A percentile compares a stretch with the other conserved stretches of the same genome.
Evolutionary conservation across 805 yeast species (phyloP).

Genomic region (Pichia nakasei): DNA sequence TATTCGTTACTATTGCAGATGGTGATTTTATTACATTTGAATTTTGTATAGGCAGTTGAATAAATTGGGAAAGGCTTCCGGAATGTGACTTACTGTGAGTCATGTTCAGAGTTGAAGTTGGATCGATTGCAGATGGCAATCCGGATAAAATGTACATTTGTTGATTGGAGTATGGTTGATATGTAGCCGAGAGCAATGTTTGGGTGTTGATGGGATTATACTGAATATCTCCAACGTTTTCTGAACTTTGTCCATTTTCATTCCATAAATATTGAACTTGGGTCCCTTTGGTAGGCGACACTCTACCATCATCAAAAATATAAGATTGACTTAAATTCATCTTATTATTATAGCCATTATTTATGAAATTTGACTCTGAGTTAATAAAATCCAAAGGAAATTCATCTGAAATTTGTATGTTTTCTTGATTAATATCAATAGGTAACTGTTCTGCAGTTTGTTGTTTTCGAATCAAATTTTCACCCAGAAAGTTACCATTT

Average conservation of each 20-base stretch:
- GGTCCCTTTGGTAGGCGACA: neutral
- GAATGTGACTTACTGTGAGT: neutral
- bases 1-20: neutral
- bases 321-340: neutral
- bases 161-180: neutral
- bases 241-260: neutral
- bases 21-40: neutral
- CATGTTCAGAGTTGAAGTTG: neutral
- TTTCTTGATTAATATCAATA: neutral
- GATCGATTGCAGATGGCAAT: conserved; percentile 8
- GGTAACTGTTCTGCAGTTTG: neutral
- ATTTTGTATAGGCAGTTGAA: conserved; percentile 2
- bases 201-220: neutral
- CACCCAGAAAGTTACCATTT: neutral
- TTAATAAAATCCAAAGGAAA: conserved; percentile 7
- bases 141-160: conserved; percentile 5
- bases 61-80: conserved; percentile 1
- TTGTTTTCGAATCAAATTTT: neutral
- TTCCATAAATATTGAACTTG: neutral
- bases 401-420: conserved; percentile 1
- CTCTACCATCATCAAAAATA: neutral
- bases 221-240: neutral
- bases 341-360: conserved; percentile 1
- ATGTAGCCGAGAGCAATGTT: neutral
- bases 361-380: neutral